phyloP scores from a whole-genome alignment of 345 rosid species.

The Balakata baccata region DNA sequence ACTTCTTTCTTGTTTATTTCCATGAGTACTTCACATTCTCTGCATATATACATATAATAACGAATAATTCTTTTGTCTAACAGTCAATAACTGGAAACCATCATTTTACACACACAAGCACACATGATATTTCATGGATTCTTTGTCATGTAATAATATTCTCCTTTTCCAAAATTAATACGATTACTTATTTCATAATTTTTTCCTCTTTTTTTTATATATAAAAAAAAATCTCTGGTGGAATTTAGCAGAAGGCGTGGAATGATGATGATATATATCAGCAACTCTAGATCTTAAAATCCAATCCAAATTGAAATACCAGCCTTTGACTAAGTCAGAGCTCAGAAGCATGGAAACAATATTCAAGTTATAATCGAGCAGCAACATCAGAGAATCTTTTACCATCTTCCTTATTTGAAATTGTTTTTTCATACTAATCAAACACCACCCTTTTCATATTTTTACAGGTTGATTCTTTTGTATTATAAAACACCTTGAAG shows the following conservation, averaged over 20 bases:
- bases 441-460: no score
- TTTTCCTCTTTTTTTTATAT: background rate
- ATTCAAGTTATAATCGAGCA: conserved; percentile 34
- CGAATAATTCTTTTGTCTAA: no score
- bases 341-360: conserved; percentile 34
- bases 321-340: conserved; percentile 46
- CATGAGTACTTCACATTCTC: no score
- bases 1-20: background rate
- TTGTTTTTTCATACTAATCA: background rate
- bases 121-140: background rate
- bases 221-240: no score
- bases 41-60: no score
- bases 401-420: conserved; percentile 11
- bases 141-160: background rate
- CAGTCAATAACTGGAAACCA: background rate
- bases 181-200: background rate
- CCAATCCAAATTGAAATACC: conserved; percentile 3
- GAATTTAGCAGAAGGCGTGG: background rate
- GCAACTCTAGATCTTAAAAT: background rate
- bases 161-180: background rate
- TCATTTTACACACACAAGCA: background rate
- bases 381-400: conserved; percentile 37
- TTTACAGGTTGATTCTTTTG: background rate
- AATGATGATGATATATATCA: conserved; percentile 7
- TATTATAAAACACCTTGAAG: background rate